Evolutionary conservation across 805 yeast species (phyloP), one percentile per base, ranked within the genome.

Genomic region (Saccharomyces kudriavzevii): DNA sequence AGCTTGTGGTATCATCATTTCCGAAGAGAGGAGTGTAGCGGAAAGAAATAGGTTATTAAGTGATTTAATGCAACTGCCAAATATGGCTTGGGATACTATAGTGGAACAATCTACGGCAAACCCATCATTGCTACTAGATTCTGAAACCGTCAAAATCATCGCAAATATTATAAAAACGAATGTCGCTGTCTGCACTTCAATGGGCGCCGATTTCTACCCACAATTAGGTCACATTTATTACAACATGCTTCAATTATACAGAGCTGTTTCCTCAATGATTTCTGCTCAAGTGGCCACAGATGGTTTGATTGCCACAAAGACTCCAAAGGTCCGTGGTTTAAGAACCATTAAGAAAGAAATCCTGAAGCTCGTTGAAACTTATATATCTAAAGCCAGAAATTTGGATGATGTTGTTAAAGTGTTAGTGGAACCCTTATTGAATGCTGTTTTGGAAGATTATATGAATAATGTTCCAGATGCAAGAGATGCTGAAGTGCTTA

Each of bases 341-440:
- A 84, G 99, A 77, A 90, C 98, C 2, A 89, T 94, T 64, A 94
- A 94, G 74, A 92, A 92, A 72, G 99, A 94, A 74, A 83, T 92
- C 52, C 77, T 94, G 65, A 87, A 87, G 65, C 77, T 94, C 73
- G 79, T 94, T 60, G 98, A 94, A 69, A 87, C 89, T 2, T 94
- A 91, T 67, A 78, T 94, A 54, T 79, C 89, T 53, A 87, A 86
- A 66, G 96, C 97, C 8, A 95, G 87, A 62, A 86, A 89, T 64
- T 74, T 80, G 55, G 91, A 90, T 55, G 92, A 89, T 61, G 84
- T 92, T 51, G 96, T 88, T 25, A 78, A 83, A 49, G 89, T 86
- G 58, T 78, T 94, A 59, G 84, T 90, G 3, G 88, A 87, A 58
- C 95, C 96, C 29, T 74, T 94, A 65, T 81, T 94, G 57, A 78